phyloP scores from a whole-genome alignment of 164 flowering plant species.

The Vitis rupestris region DNA sequence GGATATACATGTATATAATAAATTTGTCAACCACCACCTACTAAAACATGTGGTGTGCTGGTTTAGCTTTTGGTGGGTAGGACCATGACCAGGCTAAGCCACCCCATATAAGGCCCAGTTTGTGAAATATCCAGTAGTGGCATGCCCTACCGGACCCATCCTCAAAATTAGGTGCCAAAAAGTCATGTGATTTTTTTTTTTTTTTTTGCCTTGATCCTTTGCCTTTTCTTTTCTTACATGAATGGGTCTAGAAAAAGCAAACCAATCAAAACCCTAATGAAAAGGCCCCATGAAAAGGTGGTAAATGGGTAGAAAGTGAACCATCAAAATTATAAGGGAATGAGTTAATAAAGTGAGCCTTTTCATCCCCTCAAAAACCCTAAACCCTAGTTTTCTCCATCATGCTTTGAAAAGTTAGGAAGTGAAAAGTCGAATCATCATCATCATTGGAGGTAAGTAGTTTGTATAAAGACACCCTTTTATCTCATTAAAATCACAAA shows the following conservation, averaged over 20 bases:
- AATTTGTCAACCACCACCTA: conserved; percentile 24
- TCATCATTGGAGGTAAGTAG: too few relatives aligned
- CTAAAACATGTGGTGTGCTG: conserved; percentile 39
- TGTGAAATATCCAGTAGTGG: conserved; percentile 24
- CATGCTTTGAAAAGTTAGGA: too few relatives aligned
- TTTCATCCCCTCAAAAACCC: too few relatives aligned
- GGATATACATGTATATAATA: too few relatives aligned
- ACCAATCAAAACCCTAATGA: neutral
- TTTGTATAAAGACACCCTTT: too few relatives aligned
- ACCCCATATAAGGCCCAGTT: conserved; percentile 22
- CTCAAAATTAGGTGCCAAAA: neutral
- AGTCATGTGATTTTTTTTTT: neutral
- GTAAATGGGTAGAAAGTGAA: too few relatives aligned
- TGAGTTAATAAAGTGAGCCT: neutral
- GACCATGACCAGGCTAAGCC: conserved; percentile 26
- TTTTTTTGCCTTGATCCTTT: neutral
- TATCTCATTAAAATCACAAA: too few relatives aligned
- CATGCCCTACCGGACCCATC: conserved; percentile 17
- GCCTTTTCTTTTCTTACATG: neutral
- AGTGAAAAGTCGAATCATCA: too few relatives aligned
- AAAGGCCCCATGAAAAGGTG: neutral
- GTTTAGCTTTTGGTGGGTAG: conserved; percentile 31
- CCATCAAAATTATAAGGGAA: neutral
- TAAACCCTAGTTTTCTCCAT: too few relatives aligned
- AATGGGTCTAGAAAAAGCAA: conserved; percentile 2